Base-by-base conservation (phyloP, 495 filamentous ascomycete species). In the Staphylotrichum longicolle region DNA sequence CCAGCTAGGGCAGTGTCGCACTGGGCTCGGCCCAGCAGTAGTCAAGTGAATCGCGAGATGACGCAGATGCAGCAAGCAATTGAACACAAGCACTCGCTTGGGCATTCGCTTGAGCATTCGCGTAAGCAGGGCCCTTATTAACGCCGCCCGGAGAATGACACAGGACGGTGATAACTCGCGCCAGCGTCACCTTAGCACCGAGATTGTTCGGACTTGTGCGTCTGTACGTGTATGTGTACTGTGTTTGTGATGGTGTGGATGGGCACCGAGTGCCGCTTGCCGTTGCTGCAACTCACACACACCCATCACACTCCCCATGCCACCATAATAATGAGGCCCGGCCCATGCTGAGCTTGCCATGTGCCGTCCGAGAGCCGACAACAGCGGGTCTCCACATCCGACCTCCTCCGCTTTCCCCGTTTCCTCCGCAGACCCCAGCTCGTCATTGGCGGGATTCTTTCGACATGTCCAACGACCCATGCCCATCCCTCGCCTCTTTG, bases 321-420 rank as follows among this genome's bases (percentile, higher is more conserved):
- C 20, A 27, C 20, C 20, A 27, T 27, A 27, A 27, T 27, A 27
- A 27, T 27, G 20, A 27, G 20, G 20, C 20, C 20, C 20, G 20
- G 20, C 20, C 20, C 20, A 27, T 27, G 20, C 20, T 27, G 20
- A 27, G 20, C 20, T 27, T 27, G 20, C n/a, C 51, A 54, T 54
- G 52, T 54, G 52, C 52, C 52, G 52, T 42, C 27, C 14, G 15
- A 53, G 15, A 27, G 20, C 20, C 20, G 20, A 27, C 20, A 11
- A 45, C 42, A 11, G n/a, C 37, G 54, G 41, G 14, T 34, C 41
- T 57, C 41, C 41, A 57, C 41, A 37, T 10, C 54, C 54, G 41
- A 10, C 8, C 14, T 3, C 32, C 54, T 56, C 41, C 54, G 40
- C 40, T 34, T 42, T 14, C 30, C 52, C 37, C 35, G 9, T 40